Conservation (phyloP, 2,329 filamentous ascomycete genomes). For the Penicillium sp. region DNA sequence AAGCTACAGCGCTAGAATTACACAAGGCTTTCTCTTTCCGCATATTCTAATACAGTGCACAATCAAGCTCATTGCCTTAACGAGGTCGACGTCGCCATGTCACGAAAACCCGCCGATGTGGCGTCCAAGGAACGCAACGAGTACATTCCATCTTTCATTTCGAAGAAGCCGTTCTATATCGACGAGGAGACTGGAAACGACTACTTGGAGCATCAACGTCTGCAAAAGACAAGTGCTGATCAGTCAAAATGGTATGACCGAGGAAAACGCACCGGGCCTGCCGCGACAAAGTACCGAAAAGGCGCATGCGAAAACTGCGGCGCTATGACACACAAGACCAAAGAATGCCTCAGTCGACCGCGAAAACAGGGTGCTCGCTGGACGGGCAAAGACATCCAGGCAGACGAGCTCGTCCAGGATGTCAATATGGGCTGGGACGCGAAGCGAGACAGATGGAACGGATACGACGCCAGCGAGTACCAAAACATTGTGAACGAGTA, state of each 20-base stretch:
- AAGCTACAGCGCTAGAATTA: neutral
- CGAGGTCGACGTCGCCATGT: slow-evolving; percentile 31
- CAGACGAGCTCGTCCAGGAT: slow-evolving; percentile 83
- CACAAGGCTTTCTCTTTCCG: neutral
- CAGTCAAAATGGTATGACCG: slow-evolving; percentile 90
- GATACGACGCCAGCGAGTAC: slow-evolving; percentile 90
- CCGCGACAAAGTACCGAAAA: slow-evolving; percentile 95
- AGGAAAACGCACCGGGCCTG: slow-evolving; percentile 77
- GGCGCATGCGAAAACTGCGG: slow-evolving; percentile 99
- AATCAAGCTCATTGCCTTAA: neutral
- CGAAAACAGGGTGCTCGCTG: slow-evolving; percentile 87
- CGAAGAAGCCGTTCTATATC: slow-evolving; percentile 95
- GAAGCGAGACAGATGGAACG: slow-evolving; percentile 96
- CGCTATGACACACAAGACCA: slow-evolving; percentile 92
- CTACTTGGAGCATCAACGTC: slow-evolving; percentile 94
- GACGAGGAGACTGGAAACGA: slow-evolving; percentile 74
- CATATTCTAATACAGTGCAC: neutral
- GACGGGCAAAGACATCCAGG: slow-evolving; percentile 90
- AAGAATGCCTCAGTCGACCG: slow-evolving; percentile 87
- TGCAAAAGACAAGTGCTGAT: slow-evolving; percentile 68
- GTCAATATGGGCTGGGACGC: slow-evolving; percentile 93
- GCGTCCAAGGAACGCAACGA: slow-evolving; percentile 86
- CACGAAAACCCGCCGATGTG: slow-evolving; percentile 53
- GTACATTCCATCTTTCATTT: slow-evolving; percentile 98
- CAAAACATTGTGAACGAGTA: slow-evolving; percentile 84